Evolutionary conservation across 2,329 filamentous ascomycete species (phyloP).

Genomic region (Bipolaris cookei): DNA sequence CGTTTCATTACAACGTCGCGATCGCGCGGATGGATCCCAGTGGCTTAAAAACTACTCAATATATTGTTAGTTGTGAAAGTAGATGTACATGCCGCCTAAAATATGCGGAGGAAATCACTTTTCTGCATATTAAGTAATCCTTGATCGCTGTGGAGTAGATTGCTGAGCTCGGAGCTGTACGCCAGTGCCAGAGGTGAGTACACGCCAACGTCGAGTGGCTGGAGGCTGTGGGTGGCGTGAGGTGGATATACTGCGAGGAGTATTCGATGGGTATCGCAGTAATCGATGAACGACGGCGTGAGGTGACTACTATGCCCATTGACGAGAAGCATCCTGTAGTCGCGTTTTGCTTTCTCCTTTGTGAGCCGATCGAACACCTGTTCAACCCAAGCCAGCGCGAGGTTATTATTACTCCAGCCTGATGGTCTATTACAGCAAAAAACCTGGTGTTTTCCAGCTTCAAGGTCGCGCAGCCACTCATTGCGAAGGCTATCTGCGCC

Average conservation of each 20-base stretch:
- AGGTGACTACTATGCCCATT: conserved; percentile 22
- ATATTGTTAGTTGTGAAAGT: background rate
- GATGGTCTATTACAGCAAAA: conserved; percentile 5
- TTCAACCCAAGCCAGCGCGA: no score
- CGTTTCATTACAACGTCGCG: no score
- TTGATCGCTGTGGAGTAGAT: background rate
- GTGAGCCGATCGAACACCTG: conserved; percentile 17
- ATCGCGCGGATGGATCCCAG: no score
- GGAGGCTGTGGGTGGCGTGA: background rate
- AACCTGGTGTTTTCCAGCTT: conserved; percentile 5
- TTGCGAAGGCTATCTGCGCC: conserved; percentile 1
- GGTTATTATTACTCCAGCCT: conserved; percentile 8
- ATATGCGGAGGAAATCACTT: background rate
- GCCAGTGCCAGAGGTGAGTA: no score
- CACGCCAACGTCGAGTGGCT: background rate
- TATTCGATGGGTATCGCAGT: conserved; percentile 19
- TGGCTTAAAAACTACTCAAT: no score
- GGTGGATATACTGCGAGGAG: background rate
- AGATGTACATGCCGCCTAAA: background rate
- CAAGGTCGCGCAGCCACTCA: conserved; percentile 6
- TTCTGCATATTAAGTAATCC: background rate
- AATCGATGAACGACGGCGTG: conserved; percentile 19
- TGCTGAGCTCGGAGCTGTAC: no score
- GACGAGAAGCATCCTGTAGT: conserved; percentile 4
- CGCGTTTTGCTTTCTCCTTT: conserved; percentile 1